Base-by-base conservation (phyloP, 2,329 filamentous ascomycete species). In the Ophiostoma piceae region DNA sequence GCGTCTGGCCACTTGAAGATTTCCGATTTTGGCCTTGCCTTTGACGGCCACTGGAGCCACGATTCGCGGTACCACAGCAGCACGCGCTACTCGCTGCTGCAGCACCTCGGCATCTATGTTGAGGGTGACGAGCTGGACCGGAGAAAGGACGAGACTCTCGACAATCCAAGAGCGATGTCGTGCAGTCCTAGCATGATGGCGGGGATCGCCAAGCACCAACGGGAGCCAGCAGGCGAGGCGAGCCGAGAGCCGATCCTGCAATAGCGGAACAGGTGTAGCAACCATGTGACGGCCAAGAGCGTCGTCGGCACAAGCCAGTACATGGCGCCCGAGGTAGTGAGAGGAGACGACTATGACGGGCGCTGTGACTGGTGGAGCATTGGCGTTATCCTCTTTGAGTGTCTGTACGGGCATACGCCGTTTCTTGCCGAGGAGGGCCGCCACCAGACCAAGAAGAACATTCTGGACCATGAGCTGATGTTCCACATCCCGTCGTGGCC, bases 331-430 rank as follows among this genome's bases (percentile, higher is more conserved):
- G 95, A 98, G 81, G 92, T 98, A 22, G 89, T 97, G 71, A 83
- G 86, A 73, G 92, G 94, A 37, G 86, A 92, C 67, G 81, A 85
- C 51, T 98, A 98, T 78, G 95, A 98, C 79, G 94, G 92, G 39
- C 86, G 94, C 76, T 98, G 94, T 79, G 94, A 98, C 79, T 98
- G 87, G 92, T 98, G 92, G 94, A 97, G 94, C 79, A 87, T 98
- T 74, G 94, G 93, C 68, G 88, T 98, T 76, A 97, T 98, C 76
- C 80, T 98, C 70, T 98, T 92, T 76, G 94, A 98, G 84, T 97
- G 94, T 76, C 82, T 98, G 1, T 98, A 95, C 77, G 94, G 94
- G 0, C 90, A 90, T 72, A 97, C 94, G 0, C 94, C 94, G 0
- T 98, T 98, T 77, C 87, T 94, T 68, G 88, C 90, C 19, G 91